Base-by-base conservation (phyloP, 2,329 filamentous ascomycete genomes). In the Trichophyton schoenleinii region DNA sequence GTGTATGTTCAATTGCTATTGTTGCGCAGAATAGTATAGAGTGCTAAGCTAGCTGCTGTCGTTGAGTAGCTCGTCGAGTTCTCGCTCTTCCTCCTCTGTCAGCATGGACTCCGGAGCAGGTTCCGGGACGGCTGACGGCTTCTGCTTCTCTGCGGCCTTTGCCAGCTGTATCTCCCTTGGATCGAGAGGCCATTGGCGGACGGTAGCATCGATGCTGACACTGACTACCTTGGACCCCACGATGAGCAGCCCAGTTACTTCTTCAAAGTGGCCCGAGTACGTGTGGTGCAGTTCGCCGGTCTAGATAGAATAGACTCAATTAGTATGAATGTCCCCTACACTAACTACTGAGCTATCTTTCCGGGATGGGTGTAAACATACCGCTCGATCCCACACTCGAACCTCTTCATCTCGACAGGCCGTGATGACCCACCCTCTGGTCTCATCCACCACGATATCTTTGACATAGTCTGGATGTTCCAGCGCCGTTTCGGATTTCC, bases 381-480 rank as follows among this genome's bases (percentile, higher is more conserved):
- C 77, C 46, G 76, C 78, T 71, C 77, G 75, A 71, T 96, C 87
- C 92, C 92, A 99, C 7, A 97, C 82, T 68, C 95, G 88, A 62
- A 99, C 80, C 68, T 96, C 85, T 74, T 99, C 94, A 69, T 96
- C 90, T 66, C 94, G 81, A 62, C 94, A 95, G 1, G 88, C 91
- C 0, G 94, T 96, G 48, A 95, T 75, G 11, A 94, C 83, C 85
- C 89, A 92, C 20, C 85, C 82, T 3, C 87, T 87, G 0, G 84
- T 84, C 46, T 81, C 78, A 63, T 83, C 77, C 3, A 92, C 80
- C 7, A 85, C 84, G 22, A 97, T 82, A 61, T 91, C 89, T 63
- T 90, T 84, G 34, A 97, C 91, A 71, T 95, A 96, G 72, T 95
- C 91, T 1, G 91, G 89, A 71, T 99, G 94, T 60, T 80, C 75